Conservation (phyloP, 352 stramenopile genomes). For the Phytophthora crassamura region DNA sequence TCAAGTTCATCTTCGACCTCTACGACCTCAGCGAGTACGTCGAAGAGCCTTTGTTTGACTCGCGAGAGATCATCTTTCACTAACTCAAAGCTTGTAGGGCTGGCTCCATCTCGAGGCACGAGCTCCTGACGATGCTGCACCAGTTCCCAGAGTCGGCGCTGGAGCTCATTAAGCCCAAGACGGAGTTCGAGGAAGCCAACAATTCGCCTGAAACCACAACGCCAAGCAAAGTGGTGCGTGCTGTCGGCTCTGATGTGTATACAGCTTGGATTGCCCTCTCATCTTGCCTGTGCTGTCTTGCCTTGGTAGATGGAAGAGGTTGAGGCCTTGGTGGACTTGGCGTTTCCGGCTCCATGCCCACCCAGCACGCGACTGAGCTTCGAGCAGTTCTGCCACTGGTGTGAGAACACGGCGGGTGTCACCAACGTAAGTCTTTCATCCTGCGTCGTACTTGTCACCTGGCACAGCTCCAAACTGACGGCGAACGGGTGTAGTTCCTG, state of each 20-base stretch:
- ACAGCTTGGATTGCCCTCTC: background rate
- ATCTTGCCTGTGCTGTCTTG: background rate
- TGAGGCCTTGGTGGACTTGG: slow-evolving; percentile 86
- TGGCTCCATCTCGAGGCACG: slow-evolving; percentile 85
- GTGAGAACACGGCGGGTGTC: slow-evolving; percentile 78
- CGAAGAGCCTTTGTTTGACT: background rate
- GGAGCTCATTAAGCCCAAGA: slow-evolving; percentile 58
- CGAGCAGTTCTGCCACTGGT: slow-evolving; percentile 89
- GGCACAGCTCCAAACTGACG: too few species aligned
- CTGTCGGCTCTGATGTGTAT: background rate
- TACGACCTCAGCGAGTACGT: slow-evolving; percentile 90
- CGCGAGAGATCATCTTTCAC: background rate
- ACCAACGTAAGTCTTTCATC: slow-evolving; percentile 55
- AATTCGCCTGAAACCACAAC: slow-evolving; percentile 20
- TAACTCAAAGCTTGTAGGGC: slow-evolving; percentile 52
- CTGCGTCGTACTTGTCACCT: background rate
- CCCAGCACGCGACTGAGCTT: slow-evolving; percentile 79
- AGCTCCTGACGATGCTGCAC: slow-evolving; percentile 87
- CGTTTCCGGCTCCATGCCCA: slow-evolving; percentile 53
- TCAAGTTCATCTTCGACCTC: slow-evolving; percentile 94
- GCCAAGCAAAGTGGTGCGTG: slow-evolving; percentile 33
- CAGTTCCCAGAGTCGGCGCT: slow-evolving; percentile 83
- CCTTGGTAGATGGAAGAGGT: slow-evolving; percentile 64
- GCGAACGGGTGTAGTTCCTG: slow-evolving; percentile 50
- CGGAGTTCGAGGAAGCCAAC: slow-evolving; percentile 14